Evolutionary conservation across 2,329 filamentous ascomycete species (phyloP), one percentile per base, ranked within the genome.

Genomic region (Orbilia blumenaviensis): DNA sequence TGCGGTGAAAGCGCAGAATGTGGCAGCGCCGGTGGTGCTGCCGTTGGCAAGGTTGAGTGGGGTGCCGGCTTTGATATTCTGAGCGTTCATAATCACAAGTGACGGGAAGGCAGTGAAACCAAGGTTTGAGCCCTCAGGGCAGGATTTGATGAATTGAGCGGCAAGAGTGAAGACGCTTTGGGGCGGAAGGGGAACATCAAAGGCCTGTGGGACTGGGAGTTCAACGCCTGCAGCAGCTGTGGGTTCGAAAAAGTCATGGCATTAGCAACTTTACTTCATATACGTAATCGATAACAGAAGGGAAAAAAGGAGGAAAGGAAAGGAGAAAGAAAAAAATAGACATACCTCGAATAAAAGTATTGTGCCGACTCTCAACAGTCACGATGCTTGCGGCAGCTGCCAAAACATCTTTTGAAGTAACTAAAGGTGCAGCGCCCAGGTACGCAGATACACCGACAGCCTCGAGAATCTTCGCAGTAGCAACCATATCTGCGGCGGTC

Each of bases 151-250:
- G 85, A 93, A 93, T 48, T 87, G 87, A 0, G 90, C 88, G 46
- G 90, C 91, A 66, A 93, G 87, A 38, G 90, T 90, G 85, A 92
- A 92, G 82, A 92, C 88, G 78, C 89, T 88, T 78, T 88, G 86
- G 78, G 90, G 88, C 29, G 87, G 87, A 10, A 93, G 88, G 0
- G 91, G 86, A 0, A 89, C 89, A 81, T 92, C 90, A 80, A 93
- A 91, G 25, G 90, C 86, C 81, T 88, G 87, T 2, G 91, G 89
- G 2, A 91, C 87, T 63, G 90, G 78, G 9, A 64, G n/a, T 23
- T 42, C 41, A 23, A 78, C 69, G n/a, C 68, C 88, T 68, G 87
- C 84, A 66, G 77, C 78, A 27, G 32, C 72, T 76, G 27, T 56
- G 10, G 48, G 38, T 21, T 2, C 36, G 8, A 21, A 50, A 25